Conservation (phyloP, 1,284 basidiomycete species). For the Flammula alnicola region DNA sequence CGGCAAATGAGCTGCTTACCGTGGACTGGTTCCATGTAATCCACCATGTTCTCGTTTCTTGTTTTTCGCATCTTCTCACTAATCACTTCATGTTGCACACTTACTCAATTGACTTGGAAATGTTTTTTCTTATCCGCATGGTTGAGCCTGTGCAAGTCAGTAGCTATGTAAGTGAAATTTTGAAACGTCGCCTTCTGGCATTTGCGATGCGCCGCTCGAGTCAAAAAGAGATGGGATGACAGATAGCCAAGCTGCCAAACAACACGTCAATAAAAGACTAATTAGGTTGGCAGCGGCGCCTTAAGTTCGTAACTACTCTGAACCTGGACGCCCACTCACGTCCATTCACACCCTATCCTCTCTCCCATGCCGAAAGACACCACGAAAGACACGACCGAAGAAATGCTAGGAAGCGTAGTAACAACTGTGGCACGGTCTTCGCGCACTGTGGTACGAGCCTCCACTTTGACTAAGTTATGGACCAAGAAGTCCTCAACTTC, state of each 20-base stretch:
- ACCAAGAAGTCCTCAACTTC: too few relatives aligned
- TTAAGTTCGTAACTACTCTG: background rate
- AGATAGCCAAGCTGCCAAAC: conserved; percentile 20
- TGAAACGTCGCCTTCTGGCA: too few relatives aligned
- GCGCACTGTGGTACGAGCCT: conserved; percentile 11
- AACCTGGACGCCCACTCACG: background rate
- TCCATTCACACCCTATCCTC: background rate
- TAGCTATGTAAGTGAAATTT: too few relatives aligned
- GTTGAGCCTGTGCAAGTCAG: too few relatives aligned
- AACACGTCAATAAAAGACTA: conserved; percentile 31
- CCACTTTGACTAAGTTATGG: too few relatives aligned
- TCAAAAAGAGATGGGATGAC: too few relatives aligned
- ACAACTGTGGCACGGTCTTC: conserved; percentile 9
- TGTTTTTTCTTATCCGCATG: too few relatives aligned
- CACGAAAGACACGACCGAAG: conserved; percentile 14
- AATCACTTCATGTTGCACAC: background rate
- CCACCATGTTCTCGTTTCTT: background rate
- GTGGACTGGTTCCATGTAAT: background rate
- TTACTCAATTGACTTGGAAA: too few relatives aligned
- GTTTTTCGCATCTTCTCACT: background rate
- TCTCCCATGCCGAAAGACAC: conserved; percentile 32
- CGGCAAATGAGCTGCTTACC: conserved; percentile 25
- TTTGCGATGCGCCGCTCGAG: too few relatives aligned
- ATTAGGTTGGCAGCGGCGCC: too few relatives aligned
- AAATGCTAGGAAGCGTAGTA: conserved; percentile 12